Conservation (phyloP, 2,329 filamentous ascomycete species). For the Xylaria hypoxylon region DNA sequence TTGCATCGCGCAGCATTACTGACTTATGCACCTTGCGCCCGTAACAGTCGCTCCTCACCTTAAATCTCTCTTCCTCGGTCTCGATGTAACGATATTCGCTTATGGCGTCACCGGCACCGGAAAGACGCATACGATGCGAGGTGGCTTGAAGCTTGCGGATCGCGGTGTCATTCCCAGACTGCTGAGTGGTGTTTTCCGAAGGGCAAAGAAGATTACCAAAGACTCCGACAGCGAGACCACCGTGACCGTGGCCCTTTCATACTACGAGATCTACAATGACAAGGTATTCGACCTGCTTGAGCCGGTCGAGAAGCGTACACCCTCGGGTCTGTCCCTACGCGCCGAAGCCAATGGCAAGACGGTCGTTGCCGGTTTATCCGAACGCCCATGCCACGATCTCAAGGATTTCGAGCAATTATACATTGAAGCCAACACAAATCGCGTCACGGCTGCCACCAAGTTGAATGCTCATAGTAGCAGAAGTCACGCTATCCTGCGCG, state of each 20-base stretch:
- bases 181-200: constrained; percentile 85
- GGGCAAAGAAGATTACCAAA: constrained; percentile 86
- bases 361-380: constrained; percentile 85
- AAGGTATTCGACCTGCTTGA: constrained; percentile 94
- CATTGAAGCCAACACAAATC: constrained; percentile 90
- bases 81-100: constrained; percentile 90
- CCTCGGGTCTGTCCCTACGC: constrained; percentile 81
- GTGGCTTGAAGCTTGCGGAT: constrained; percentile 85
- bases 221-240: constrained; percentile 77
- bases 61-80: constrained; percentile 90
- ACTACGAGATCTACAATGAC: constrained; percentile 98
- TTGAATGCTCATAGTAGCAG: constrained; percentile 91
- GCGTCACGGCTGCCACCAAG: constrained; percentile 90
- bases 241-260: constrained; percentile 82
- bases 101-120: constrained; percentile 94
- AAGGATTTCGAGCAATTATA: constrained; percentile 93
- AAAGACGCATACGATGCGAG: constrained; percentile 96
- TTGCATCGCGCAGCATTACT: constrained; percentile 1
- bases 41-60: constrained; percentile 83
- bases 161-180: constrained; percentile 88
- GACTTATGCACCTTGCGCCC: constrained; percentile 11
- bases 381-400: constrained; percentile 82
- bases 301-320: constrained; percentile 84
- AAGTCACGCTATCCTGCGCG: constrained; percentile 89
- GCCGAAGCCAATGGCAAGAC: constrained; percentile 90